Evolutionary conservation across 2,329 filamentous ascomycete species (phyloP).

Genomic region (Botrytis fragariae): DNA sequence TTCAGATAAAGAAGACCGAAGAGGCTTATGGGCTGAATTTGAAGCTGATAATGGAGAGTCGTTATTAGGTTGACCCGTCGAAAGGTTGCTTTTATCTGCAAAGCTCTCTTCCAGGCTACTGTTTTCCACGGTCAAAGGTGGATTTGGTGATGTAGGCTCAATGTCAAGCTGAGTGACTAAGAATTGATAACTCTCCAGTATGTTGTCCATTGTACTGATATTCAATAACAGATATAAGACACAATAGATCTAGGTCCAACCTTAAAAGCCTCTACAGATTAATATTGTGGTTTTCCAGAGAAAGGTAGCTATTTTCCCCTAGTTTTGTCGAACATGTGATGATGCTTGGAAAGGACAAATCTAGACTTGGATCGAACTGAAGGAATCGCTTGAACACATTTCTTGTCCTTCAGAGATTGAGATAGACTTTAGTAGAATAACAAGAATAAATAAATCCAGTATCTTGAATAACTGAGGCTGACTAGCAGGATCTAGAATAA

Average conservation of each 20-base stretch:
- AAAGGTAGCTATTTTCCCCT: not conserved
- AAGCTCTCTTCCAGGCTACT: not conserved
- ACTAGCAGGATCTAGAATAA: not conserved
- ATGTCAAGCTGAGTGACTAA: not conserved
- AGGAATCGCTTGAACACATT: not conserved
- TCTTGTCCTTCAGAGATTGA: not conserved
- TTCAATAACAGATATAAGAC: not conserved
- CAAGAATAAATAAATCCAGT: not conserved
- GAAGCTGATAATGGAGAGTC: not conserved
- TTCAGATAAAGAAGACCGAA: not conserved
- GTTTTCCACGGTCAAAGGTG: not conserved
- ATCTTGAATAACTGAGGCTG: not conserved
- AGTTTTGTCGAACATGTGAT: not conserved
- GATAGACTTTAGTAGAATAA: not conserved
- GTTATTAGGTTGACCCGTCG: not conserved
- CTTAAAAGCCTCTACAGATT: not conserved
- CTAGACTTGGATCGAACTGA: not conserved
- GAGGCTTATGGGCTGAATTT: not conserved
- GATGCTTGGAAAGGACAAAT: not conserved
- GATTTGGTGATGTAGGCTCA: not conserved
- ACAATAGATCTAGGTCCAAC: not conserved
- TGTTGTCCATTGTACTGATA: not conserved
- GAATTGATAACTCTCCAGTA: too few relatives aligned
- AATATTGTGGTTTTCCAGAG: not conserved
- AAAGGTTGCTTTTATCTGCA: not conserved